Evolutionary conservation across 352 stramenopile species (phyloP), one percentile per base, ranked within the genome.

Genomic region (Globisporangium yorkense): DNA sequence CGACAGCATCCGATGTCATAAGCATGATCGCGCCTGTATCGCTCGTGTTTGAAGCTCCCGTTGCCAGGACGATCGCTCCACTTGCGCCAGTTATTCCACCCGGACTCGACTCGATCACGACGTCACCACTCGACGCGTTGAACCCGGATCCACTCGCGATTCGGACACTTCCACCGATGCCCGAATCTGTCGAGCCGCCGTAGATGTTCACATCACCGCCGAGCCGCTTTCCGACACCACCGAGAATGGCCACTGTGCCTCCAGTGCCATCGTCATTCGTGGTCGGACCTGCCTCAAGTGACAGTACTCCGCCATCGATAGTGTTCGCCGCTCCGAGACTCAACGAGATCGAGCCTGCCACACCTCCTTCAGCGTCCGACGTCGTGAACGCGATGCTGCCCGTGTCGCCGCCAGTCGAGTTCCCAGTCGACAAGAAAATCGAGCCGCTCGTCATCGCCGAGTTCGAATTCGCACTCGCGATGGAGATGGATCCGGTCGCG

Each of bases 331-430:
- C 52, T 21, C 72, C 72, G 33, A 77, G 57, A 27, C 56, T 64
- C 0, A 77, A 35, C 13, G 53, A 65, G n/a, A 80, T 66, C 15
- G 54, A 54, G 7, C 72, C 72, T 21, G 66, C 68, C 39, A 66
- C 54, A 9, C 72, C 72, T 45, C 59, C 64, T 50, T 67, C 37
- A 6, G 66, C 68, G 20, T 45, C 40, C 4, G 67, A 69, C 8
- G 71, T 77, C 20, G 49, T 24, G 12, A 80, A 10, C 4, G 58
- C 62, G 40, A 80, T 68, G 50, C 40, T 70, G 47, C 71, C 71
- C 18, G 68, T 74, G 29, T 67, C 56, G 1, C 65, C 68, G 3
- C 68, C 65, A 16, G 55, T 50, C 6, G 68, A 75, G 4, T 47
- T 67, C 4, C 68, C 68, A 5, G 65, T 75, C 39, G 65, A 70